Conservation (phyloP, 345 rosid species). For the Dipteronia sinensis region DNA sequence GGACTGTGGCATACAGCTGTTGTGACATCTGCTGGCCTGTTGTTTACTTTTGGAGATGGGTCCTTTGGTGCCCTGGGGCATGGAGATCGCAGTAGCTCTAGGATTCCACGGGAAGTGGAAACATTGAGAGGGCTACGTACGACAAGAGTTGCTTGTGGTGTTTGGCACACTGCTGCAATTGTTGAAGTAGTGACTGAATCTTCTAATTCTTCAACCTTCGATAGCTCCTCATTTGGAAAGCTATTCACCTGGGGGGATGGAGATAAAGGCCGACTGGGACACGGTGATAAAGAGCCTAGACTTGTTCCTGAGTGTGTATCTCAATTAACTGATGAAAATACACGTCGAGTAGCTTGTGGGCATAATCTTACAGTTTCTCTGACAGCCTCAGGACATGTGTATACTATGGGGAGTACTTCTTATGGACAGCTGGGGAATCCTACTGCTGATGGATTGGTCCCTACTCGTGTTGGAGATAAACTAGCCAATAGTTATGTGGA, state of each 20-base stretch:
- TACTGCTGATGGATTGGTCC: slow-evolving; percentile 51
- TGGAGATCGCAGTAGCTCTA: slow-evolving; percentile 64
- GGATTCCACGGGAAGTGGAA: slow-evolving; percentile 76
- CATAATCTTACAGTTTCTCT: slow-evolving; percentile 69
- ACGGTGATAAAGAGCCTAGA: slow-evolving; percentile 65
- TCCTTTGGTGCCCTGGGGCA: slow-evolving; percentile 88
- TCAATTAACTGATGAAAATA: slow-evolving; percentile 43
- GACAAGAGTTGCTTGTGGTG: slow-evolving; percentile 77
- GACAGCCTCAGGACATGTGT: slow-evolving; percentile 65
- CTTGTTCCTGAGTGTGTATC: slow-evolving; percentile 60
- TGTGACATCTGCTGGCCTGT: slow-evolving; percentile 67
- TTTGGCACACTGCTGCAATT: slow-evolving; percentile 93
- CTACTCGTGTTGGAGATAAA: slow-evolving; percentile 61
- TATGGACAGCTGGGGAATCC: slow-evolving; percentile 83
- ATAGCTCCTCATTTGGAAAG: slow-evolving; percentile 41
- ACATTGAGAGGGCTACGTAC: slow-evolving; percentile 56
- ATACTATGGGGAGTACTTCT: slow-evolving; percentile 75
- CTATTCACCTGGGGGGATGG: slow-evolving; percentile 95
- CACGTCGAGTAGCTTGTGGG: slow-evolving; percentile 75
- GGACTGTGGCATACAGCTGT: slow-evolving; percentile 93
- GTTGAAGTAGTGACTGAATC: slow-evolving; percentile 54
- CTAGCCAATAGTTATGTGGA: slow-evolving; percentile 51
- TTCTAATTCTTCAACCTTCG: slow-evolving; percentile 41
- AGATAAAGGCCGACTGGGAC: slow-evolving; percentile 73
- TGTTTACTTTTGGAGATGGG: slow-evolving; percentile 97